Evolutionary conservation across 208 protist genomes (phyloP).

Genomic region (Trypanosoma caninum): DNA sequence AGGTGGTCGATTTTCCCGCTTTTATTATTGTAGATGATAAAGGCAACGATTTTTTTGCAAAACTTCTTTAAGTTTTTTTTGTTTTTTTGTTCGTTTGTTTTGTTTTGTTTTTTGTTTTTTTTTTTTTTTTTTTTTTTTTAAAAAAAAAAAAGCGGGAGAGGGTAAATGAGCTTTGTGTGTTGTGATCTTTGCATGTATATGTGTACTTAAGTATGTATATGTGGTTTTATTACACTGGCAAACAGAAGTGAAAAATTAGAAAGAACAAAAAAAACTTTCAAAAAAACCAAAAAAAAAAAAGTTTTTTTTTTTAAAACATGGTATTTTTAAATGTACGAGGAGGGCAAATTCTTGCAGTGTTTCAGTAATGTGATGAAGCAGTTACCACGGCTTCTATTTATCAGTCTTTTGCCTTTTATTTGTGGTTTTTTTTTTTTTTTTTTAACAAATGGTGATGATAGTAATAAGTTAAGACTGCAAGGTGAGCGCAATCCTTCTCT

Average conservation of each 20-base stretch:
- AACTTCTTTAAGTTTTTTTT: slow-evolving; percentile 43
- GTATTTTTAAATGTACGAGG: too few species aligned
- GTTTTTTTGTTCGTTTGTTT: background rate
- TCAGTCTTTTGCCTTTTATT: too few species aligned
- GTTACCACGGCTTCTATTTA: too few species aligned
- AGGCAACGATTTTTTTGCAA: slow-evolving; percentile 95
- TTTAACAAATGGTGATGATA: too few species aligned
- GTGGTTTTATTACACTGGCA: too few species aligned
- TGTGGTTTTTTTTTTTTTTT: too few species aligned
- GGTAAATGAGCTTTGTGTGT: background rate
- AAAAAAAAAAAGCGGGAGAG: background rate
- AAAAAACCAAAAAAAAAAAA: background rate
- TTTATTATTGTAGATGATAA: slow-evolving; percentile 98
- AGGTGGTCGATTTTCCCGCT: slow-evolving; percentile 95
- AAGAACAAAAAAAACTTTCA: too few species aligned
- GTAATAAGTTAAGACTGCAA: too few species aligned
- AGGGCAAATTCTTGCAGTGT: too few species aligned
- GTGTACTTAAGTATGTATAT: background rate
- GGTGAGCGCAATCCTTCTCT: too few species aligned
- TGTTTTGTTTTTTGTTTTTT: slow-evolving; percentile 11
- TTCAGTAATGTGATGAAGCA: too few species aligned
- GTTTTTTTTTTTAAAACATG: slow-evolving; percentile 20
- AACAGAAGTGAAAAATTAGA: too few species aligned
- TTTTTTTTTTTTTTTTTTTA: slow-evolving; percentile 18
- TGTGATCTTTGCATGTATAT: background rate